Percentiles rank a stretch among this genome's conserved stretches.
Evolutionary conservation across 768 basidiomycete genomes (phyloP).

Genomic region (Suillus subaureus): DNA sequence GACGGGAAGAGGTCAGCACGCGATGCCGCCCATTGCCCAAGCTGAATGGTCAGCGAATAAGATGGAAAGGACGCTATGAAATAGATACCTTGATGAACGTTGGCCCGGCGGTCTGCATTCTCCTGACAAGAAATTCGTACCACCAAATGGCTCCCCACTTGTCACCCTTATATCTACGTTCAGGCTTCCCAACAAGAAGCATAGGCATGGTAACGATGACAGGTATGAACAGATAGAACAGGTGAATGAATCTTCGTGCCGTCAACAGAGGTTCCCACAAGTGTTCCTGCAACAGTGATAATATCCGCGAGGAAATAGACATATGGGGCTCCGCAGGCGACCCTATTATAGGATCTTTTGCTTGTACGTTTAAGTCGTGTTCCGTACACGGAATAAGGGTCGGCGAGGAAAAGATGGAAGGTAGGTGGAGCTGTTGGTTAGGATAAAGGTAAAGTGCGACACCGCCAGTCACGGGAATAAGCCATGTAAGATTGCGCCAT

Average conservation of each 20-base stretch:
- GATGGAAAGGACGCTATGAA: slow-evolving; percentile 8
- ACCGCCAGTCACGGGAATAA: slow-evolving; percentile 59
- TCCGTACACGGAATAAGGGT: slow-evolving; percentile 47
- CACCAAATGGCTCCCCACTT: slow-evolving; percentile 97
- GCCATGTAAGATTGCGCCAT: slow-evolving; percentile 46
- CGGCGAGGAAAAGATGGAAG: slow-evolving; percentile 53
- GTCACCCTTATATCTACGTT: slow-evolving; percentile 64
- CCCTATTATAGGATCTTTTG: slow-evolving; percentile 44
- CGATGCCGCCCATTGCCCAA: slow-evolving; percentile 98
- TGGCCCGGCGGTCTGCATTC: slow-evolving; percentile 95
- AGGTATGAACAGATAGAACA: slow-evolving; percentile 84
- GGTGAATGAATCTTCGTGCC: slow-evolving; percentile 77
- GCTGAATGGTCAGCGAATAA: slow-evolving; percentile 42
- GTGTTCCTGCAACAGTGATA: slow-evolving; percentile 50
- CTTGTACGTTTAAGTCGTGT: slow-evolving; percentile 12
- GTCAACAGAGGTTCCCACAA: slow-evolving; percentile 89
- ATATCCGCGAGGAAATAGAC: slow-evolving; percentile 47
- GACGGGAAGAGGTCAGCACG: slow-evolving; percentile 92
- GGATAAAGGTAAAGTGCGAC: slow-evolving; percentile 52
- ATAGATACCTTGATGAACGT: slow-evolving; percentile 89
- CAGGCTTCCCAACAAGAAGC: slow-evolving; percentile 67
- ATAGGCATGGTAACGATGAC: slow-evolving; percentile 85
- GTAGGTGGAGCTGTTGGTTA: slow-evolving; percentile 41
- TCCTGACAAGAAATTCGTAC: slow-evolving; percentile 85
- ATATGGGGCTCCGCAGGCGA: slow-evolving; percentile 70